Base-by-base conservation (phyloP, 805 yeast species). In the Metahyphopichia silvanorum region DNA sequence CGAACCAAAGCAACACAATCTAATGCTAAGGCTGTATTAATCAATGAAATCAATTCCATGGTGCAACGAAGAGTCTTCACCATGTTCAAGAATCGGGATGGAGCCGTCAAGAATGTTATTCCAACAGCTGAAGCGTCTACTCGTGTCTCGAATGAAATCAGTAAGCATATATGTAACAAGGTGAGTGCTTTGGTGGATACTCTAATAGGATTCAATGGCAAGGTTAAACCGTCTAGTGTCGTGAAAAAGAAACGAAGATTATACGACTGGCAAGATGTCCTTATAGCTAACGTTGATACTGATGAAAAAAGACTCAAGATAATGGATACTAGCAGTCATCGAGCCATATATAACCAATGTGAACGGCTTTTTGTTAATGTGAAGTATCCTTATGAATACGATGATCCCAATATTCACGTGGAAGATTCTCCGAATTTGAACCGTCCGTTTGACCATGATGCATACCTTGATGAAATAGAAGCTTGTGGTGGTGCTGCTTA, bases 221-320 rank as follows among this genome's bases (percentile, higher is more conserved):
- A 29, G 5, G n/a, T n/a, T n/a, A 37, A 35, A 12, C 27, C 27
- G 2, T 15, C 25, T 7, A 31, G 26, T 7, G 18, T 11, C 4
- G 24, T 16, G 16, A 31, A 31, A 9, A 25, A 21, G 15, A 19
- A 11, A 6, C 6, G 30, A 10, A 32, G 27, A 7, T 22, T 39
- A 13, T 22, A 31, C 17, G 45, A 37, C 10, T 62, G 68, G 68
- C 60, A 53, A 27, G 56, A 59, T 24, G 40, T 60, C 2, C 32
- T 62, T 6, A 28, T 49, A 8, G 50, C 58, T 9, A 53, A 51
- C 1, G 21, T 55, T 12, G 37, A 38, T 14, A 31, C 38, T 4
- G 49, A 44, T 6, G 41, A 40, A 11, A n/a, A 37, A n/a, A 34
- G 41, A 3, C 26, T 40, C 8, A 18, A 21, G 10, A 16, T 10